Evolutionary conservation across 108 stramenopile species (phyloP), one percentile per base, ranked within the genome.

Genomic region (Fragilariopsis cylindrus): DNA sequence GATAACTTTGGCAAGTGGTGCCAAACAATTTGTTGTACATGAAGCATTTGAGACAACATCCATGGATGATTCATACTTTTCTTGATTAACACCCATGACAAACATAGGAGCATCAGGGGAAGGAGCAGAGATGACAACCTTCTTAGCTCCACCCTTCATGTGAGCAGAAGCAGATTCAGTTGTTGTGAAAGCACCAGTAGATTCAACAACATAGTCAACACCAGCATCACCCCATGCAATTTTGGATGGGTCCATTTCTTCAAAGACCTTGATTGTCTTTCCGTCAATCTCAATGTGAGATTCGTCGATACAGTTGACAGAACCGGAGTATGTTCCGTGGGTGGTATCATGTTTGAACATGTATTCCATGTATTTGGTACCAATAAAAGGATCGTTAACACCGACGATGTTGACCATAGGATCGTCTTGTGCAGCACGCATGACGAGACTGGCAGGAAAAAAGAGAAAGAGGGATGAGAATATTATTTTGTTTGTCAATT

Each of bases 11-110:
- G 97, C 97, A 47, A 99, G 69, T 41, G 98, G 98, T 19, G 98
- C 98, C 58, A 99, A 89, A 78, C 98, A 99, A 92, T 99, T 99
- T 81, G 98, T 99, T 70, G 98, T 99, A 75, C 98, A 99, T 46
- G 92, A 94, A 15, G 98, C 98, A 80, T 99, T 99, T 85, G 98
- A 99, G 39, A 99, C 95, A 72, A 99, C 88, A 81, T 93, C 84
- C 84, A 93, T 89, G 76, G 73, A 81, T 46, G 79, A 70, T 7
- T 91, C 83, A 82, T 97, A 98, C 52, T 87, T 81, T 41, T 81
- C 84, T 73, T 92, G 82, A 90, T 99, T 99, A 49, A 99, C 98
- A 69, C 98, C 98, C 87, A 97, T 93, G 7, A 99, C 98, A 70
- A 96, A 99, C 98, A 98, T 99, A 48, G 98, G 98, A 18, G 97